Percentiles rank a stretch among this genome's conserved stretches.
phyloP scores from a whole-genome alignment of 345 rosid genomes.

The Hirschfeldia incana region DNA sequence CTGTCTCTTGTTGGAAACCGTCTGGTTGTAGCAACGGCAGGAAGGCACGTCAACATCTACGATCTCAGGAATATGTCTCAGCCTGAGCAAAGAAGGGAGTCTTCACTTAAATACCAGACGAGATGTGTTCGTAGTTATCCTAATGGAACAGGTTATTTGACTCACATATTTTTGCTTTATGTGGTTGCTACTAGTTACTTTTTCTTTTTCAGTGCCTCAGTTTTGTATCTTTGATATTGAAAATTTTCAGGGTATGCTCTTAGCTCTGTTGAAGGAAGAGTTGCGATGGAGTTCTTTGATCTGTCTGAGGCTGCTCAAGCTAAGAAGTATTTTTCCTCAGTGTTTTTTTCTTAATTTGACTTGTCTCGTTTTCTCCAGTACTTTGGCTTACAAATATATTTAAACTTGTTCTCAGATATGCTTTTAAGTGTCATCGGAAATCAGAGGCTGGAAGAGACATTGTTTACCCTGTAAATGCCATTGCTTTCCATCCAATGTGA shows the following conservation, averaged over 20 bases:
- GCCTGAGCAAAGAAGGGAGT: constrained; percentile 97
- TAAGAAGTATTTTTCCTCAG: constrained; percentile 63
- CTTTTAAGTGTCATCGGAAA: constrained; percentile 97
- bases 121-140: constrained; percentile 97
- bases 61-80: constrained; percentile 97
- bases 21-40: constrained; percentile 96
- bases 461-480: constrained; percentile 92
- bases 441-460: constrained; percentile 97
- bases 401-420: constrained; percentile 62
- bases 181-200: background rate
- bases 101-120: constrained; percentile 94
- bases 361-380: background rate
- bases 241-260: constrained; percentile 87
- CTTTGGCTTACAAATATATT: constrained; percentile 10
- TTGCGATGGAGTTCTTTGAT: constrained; percentile 98
- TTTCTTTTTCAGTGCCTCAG: background rate
- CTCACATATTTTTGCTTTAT: constrained; percentile 4
- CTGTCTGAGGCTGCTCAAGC: constrained; percentile 93
- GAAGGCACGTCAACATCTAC: constrained; percentile 93
- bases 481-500: constrained; percentile 98
- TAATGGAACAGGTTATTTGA: constrained; percentile 81
- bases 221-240: background rate
- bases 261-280: constrained; percentile 98
- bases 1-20: constrained; percentile 92
- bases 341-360: background rate